Evolutionary conservation across 1,284 basidiomycete species (phyloP).

Genomic region (Ustilago tritici): DNA sequence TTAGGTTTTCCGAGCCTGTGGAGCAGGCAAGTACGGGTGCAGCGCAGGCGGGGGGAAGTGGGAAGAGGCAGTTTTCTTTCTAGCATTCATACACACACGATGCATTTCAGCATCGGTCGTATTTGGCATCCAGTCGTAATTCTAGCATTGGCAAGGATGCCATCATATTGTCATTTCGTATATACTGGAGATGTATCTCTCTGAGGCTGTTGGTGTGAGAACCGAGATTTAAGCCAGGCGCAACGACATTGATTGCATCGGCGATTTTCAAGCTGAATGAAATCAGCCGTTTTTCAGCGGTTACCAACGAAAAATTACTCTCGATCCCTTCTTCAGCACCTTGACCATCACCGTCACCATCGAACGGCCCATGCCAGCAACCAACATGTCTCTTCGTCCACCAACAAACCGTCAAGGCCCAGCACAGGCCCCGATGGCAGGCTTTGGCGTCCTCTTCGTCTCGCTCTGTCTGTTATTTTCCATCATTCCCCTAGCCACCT

Average conservation of each 20-base stretch:
- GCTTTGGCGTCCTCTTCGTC: slow-evolving; percentile 35
- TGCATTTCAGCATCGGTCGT: neutral
- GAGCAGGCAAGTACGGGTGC: neutral
- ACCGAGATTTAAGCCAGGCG: neutral
- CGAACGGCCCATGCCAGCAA: neutral
- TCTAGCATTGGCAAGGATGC: no score
- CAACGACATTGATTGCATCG: neutral
- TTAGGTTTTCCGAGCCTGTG: slow-evolving; percentile 16
- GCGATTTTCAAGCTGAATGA: neutral
- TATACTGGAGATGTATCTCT: neutral
- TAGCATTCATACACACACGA: neutral
- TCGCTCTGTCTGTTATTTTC: slow-evolving; percentile 31
- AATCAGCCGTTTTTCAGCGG: neutral
- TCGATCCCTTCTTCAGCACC: neutral
- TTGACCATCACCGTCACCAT: neutral
- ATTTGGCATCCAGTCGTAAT: neutral
- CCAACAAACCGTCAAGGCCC: slow-evolving; percentile 1
- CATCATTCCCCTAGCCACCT: slow-evolving; percentile 29
- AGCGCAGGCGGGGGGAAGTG: neutral
- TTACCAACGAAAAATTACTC: neutral
- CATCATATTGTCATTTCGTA: no score
- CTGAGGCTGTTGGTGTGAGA: neutral
- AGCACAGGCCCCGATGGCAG: slow-evolving; percentile 34
- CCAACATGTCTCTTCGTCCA: neutral
- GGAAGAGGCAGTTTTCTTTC: slow-evolving; percentile 10